Base-by-base conservation (phyloP, 1,139 yeast species). In the Blastobotrys raffinosifermentans region DNA sequence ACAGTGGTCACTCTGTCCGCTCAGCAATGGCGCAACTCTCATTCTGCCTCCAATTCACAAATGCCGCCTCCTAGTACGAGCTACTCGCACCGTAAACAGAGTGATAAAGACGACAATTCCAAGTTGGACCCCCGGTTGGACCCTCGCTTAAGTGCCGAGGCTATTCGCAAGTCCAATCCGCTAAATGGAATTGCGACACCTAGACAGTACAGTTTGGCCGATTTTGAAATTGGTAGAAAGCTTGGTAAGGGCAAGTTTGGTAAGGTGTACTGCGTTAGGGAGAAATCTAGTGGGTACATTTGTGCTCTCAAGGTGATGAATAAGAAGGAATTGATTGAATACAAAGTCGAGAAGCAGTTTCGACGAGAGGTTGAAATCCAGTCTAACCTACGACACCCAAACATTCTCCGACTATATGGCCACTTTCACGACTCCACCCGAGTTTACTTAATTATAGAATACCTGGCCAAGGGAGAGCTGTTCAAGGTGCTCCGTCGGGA, bases 221-320 rank as follows among this genome's bases (percentile, higher is more conserved):
- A 85, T 55, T 91, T 86, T 63, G 96, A 87, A 50, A 72, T 91
- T 31, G 98, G 98, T 9, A 73, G 81, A 39, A 79, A 83, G 41
- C 69, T 91, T 26, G 98, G 98, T 0, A 86, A 85, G 55, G 98
- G 98, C 2, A 87, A 87, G 58, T 77, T 89, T 51, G 98, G 98
- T 2, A 78, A 77, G 49, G 98, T 91, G 0, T 89, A 87, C 60
- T 84, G 95, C 53, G 97, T 83, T 10, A 71, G 73, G 43, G 96
- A 89, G 55, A 78, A 74, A 49, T 53, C 63, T 20, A 73, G 86
- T 0, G 94, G 94, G 1, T 84, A 76, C 51, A 69, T 91, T 2
- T 84, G 94, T 58, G 98, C 98, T 0, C 64, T 91, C 49, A 91
- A 91, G 56, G 94, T 82, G 4, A 85, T 91, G 95, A 77, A 80